Percentiles rank a stretch among this genome's conserved stretches.
Conservation (phyloP, 2,329 filamentous ascomycete species). For the Fusarium neocosmosporiellum region DNA sequence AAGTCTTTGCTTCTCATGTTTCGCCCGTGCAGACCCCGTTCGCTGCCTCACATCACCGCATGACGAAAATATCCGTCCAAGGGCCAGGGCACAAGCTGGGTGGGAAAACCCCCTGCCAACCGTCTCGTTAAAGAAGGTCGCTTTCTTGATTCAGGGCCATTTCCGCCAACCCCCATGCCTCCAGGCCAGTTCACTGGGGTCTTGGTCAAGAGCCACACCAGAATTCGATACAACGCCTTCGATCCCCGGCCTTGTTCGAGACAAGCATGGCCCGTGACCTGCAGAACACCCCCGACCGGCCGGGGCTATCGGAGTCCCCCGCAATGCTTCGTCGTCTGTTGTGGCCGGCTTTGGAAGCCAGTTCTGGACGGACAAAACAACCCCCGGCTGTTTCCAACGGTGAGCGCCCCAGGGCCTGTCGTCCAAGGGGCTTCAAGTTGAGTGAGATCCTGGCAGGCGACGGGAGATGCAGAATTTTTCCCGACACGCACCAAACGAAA, state of each 20-base stretch:
- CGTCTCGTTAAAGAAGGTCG: conserved; percentile 31
- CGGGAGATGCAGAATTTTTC: conserved; percentile 19
- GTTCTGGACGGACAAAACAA: conserved; percentile 38
- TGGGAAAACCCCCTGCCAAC: conserved; percentile 9
- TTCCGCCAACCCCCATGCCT: conserved; percentile 10
- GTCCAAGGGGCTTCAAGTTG: conserved; percentile 3
- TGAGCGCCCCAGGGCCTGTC: conserved; percentile 4
- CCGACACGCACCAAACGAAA: conserved; percentile 8
- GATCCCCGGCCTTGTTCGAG: conserved; percentile 34
- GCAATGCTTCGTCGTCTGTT: conserved; percentile 29
- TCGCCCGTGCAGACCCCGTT: conserved; percentile 21
- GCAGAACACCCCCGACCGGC: conserved; percentile 32
- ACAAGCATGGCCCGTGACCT: conserved; percentile 37
- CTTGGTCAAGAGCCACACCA: conserved; percentile 38
- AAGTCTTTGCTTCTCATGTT: conserved; percentile 20
- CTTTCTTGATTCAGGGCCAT: conserved; percentile 21
- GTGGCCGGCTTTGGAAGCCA: conserved; percentile 32
- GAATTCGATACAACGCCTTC: conserved; percentile 36
- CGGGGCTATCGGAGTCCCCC: conserved; percentile 27
- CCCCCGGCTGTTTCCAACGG: conserved; percentile 29
- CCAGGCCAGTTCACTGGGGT: neutral
- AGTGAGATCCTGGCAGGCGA: neutral
- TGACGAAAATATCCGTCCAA: conserved; percentile 1
- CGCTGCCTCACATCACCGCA: conserved; percentile 5
- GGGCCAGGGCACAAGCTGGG: conserved; percentile 12